Evolutionary conservation across 2,329 filamentous ascomycete species (phyloP).

Genomic region (Blastomyces percursus): DNA sequence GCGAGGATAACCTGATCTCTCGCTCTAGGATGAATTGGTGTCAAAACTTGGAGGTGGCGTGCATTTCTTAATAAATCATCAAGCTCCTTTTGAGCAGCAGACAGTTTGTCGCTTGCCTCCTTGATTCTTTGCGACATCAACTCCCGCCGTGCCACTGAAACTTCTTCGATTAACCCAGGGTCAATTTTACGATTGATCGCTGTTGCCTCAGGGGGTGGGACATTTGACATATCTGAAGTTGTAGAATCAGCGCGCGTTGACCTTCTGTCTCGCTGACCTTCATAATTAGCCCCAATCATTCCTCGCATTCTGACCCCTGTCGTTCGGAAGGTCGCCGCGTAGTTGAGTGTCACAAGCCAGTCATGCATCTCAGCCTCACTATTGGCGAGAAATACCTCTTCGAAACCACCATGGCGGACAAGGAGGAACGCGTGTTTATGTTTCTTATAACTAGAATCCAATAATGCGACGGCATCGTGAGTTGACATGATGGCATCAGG

Average conservation of each 20-base stretch:
- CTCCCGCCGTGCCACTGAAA: constrained; percentile 67
- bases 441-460: constrained; percentile 75
- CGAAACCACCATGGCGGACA: constrained; percentile 71
- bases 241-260: constrained; percentile 58
- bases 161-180: constrained; percentile 73
- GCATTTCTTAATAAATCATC: constrained; percentile 80
- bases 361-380: constrained; percentile 89
- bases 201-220: constrained; percentile 57
- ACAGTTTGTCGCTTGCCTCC: constrained; percentile 71
- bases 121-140: constrained; percentile 74
- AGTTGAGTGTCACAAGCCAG: constrained; percentile 93
- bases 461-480: constrained; percentile 77
- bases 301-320: constrained; percentile 85
- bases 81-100: constrained; percentile 60
- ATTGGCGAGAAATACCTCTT: constrained; percentile 85
- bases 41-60: constrained; percentile 75
- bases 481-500: constrained; percentile 90
- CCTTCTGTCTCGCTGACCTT: constrained; percentile 50
- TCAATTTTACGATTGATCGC: constrained; percentile 66
- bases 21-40: constrained; percentile 82
- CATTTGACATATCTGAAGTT: constrained; percentile 42
- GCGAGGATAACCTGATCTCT: constrained; percentile 76
- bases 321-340: constrained; percentile 85
- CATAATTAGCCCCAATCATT: constrained; percentile 72
- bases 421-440: constrained; percentile 95